These are phyloP conservation scores for Solanum clarkiae DNA, from an alignment of 257 asterid genomes.

Conservation along the genomic window DNA sequence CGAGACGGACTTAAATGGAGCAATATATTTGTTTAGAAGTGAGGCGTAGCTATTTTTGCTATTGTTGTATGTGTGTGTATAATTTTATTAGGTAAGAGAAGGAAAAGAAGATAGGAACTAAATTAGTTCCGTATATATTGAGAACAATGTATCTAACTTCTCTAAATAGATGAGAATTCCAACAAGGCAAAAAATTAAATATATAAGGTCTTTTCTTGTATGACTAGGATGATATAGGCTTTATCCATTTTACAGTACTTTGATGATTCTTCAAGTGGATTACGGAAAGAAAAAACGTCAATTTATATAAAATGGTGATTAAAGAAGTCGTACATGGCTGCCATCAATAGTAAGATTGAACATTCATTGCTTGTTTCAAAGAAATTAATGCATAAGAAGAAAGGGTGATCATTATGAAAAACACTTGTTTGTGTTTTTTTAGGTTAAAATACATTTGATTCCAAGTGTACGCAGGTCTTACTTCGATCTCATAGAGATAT, in stretches of 20 bases:
- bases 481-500: too few species aligned
- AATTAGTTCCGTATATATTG: neutral
- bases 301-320: neutral
- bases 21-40: neutral
- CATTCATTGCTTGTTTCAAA: neutral
- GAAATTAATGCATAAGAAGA: neutral
- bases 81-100: too few species aligned
- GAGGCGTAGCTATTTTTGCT: neutral
- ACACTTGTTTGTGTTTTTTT: neutral
- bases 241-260: neutral
- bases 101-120: neutral
- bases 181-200: neutral
- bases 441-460: neutral
- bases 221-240: neutral
- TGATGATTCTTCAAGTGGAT: neutral
- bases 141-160: neutral
- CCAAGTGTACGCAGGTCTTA: too few species aligned
- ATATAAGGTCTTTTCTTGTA: neutral
- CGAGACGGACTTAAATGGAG: neutral
- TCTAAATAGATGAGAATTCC: neutral
- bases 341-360: neutral
- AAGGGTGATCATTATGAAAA: neutral
- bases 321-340: neutral
- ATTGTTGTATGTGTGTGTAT: neutral
- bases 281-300: neutral